A percentile compares a stretch with the other conserved stretches of the same genome.
These are phyloP conservation scores for Fremontodendron californicum DNA, from an alignment of 345 rosid species.

Conservation along the genomic window DNA sequence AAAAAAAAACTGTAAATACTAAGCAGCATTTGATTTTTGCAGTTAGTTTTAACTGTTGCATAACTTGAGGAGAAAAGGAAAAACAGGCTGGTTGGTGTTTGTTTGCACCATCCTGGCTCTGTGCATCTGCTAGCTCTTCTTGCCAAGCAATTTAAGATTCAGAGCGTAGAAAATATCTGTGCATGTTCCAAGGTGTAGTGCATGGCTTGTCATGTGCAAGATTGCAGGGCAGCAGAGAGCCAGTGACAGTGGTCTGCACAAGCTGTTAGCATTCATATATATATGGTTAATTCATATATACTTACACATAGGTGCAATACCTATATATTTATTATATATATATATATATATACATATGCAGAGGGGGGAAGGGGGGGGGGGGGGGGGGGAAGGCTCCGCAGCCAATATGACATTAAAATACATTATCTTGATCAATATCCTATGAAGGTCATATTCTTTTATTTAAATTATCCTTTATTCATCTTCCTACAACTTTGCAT, in stretches of 20 bases:
- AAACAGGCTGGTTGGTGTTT: conserved; percentile 2
- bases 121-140: not conserved
- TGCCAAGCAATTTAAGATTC: not conserved
- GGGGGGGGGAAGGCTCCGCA: not conserved
- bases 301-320: not conserved
- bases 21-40: too few species aligned
- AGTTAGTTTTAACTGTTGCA: not conserved
- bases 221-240: not conserved
- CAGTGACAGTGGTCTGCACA: not conserved
- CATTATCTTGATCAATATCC: not conserved
- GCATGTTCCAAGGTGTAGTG: too few species aligned
- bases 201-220: too few species aligned
- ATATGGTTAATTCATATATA: not conserved
- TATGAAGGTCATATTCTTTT: too few species aligned
- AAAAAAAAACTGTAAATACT: too few species aligned
- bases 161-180: not conserved
- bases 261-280: not conserved
- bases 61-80: not conserved
- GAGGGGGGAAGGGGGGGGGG: too few species aligned
- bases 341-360: too few species aligned
- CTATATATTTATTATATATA: too few species aligned
- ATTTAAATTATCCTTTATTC: too few species aligned
- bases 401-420: not conserved
- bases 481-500: too few species aligned
- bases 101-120: not conserved